Base-by-base conservation (phyloP, 257 asterid species). In the Scutellaria baicalensis region DNA sequence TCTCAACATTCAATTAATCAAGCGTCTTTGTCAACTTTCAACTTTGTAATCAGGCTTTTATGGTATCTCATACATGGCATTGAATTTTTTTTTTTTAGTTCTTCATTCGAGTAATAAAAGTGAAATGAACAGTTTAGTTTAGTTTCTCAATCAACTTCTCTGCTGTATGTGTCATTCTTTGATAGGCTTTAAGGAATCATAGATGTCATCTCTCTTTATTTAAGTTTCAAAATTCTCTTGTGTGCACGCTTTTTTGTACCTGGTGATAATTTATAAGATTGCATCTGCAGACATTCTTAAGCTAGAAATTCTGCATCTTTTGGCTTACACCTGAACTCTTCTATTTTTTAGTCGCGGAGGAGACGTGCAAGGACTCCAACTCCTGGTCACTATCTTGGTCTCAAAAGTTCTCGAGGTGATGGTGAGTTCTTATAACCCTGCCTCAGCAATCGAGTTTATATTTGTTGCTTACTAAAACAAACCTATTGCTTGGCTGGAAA, bases 371-470 rank as follows among this genome's bases (percentile, higher is more conserved):
- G 89, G 82, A 79, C 99, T 70, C 99, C 97, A 3, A 91, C 97
- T 54, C 99, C 97, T 70, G 99, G 99, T 69, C 97, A 89, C 77
- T 94, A 94, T 84, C 97, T 91, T 48, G 99, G 97, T 65, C 92
- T 94, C 54, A 91, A 89, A 75, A 94, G 88, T 74, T 84, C 86
- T 52, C 89, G 97, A 75, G 94, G 82, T 50, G 92, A 88, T 43
- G 90, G 96, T 91, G 84, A 83, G 90, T 80, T 57, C 14, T 70
- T 55, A 1, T 54, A 11, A 55, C 13, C 40, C 31, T 55, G 9
- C 13, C 13, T 27, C 18, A 21, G 4, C 12, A 12, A 55, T 27
- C 11, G 27, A 12, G 6, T 56, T 40, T 38, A 36, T 35, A 50
- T 20, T 38, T 72, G 52, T 48, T 47, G 31, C 49, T 31, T 35